Evolutionary conservation across 345 rosid species (phyloP), one percentile per base, ranked within the genome.

Genomic region (Theobroma cacao): DNA sequence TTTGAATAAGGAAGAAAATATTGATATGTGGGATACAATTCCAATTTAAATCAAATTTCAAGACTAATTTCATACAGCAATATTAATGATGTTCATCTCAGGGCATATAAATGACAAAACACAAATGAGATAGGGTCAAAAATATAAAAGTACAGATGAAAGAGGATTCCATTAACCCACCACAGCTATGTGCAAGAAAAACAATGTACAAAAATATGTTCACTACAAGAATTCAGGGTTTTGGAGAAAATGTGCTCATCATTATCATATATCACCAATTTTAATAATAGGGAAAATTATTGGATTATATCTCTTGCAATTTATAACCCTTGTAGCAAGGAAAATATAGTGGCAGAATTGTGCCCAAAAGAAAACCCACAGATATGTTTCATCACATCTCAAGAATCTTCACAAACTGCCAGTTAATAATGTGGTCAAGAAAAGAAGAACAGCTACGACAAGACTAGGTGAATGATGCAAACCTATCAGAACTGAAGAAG

Each of bases 401-500:
- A 77, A 67, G 22, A 41, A 40, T 38, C 15, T 71, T 63, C 33
- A 70, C n/a, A 18, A 75, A 17, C 17, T 41, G 14, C 24, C 45
- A 61, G 38, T 45, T 56, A 45, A 72, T 22, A 41, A 73, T 10
- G 41, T 48, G 34, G 48, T 31, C 60, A 48, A 70, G 58, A 69
- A 67, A 41, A 67, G 34, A 30, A 41, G 4, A 68, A 43, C 14
- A 26, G 53, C 71, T 38, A 13, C 66, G 13, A 38, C 18, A 76
- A 65, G 67, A 75, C 7, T 11, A 53, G 77, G 78, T 7, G 31
- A 50, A 61, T 40, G 67, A 22, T 38, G 75, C 80, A 63, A 74
- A 89, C 92, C 92, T 78, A 74, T 79, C 78, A 66, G 62, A 75
- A 68, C 20, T 63, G 45, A 77, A 82, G 17, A 80, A 72, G 67